A percentile compares a stretch with the other conserved stretches of the same genome.
Conservation (phyloP, 805 yeast genomes). For the Cyberlindnera veronae region DNA sequence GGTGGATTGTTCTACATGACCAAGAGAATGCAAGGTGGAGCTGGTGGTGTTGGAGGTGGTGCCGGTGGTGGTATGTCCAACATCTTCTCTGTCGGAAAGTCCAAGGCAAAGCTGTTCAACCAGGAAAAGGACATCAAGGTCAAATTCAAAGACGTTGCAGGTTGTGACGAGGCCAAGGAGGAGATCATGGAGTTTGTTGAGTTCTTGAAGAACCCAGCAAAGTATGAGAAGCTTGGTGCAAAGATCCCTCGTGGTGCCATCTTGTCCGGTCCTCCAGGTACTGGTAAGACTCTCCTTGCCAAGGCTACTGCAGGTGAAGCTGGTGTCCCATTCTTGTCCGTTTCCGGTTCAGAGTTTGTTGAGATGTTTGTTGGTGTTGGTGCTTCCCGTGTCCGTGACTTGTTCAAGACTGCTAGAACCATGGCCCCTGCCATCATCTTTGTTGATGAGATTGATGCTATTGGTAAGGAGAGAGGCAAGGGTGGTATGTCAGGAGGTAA, state of each 20-base stretch:
- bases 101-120: constrained; percentile 76
- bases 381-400: constrained; percentile 90
- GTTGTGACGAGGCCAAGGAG: constrained; percentile 90
- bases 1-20: constrained; percentile 59
- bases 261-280: constrained; percentile 93
- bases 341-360: constrained; percentile 93
- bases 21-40: constrained; percentile 40
- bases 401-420: constrained; percentile 84
- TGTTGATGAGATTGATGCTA: constrained; percentile 94
- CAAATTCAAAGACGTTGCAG: constrained; percentile 87
- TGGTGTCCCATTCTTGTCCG: constrained; percentile 87
- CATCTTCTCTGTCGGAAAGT: constrained; percentile 72
- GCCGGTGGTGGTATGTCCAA: constrained; percentile 57
- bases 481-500: constrained; percentile 76
- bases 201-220: constrained; percentile 78
- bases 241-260: constrained; percentile 95
- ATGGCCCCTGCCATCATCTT: constrained; percentile 89
- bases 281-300: constrained; percentile 90
- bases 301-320: constrained; percentile 98
- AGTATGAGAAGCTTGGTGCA: constrained; percentile 87
- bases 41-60: constrained; percentile 48
- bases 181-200: constrained; percentile 95
- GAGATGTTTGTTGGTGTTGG: constrained; percentile 98
- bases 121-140: constrained; percentile 80
- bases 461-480: constrained; percentile 79